These are phyloP conservation scores for Malus sylvestris DNA, from an alignment of 306 rosid species.

Conservation along the genomic window DNA sequence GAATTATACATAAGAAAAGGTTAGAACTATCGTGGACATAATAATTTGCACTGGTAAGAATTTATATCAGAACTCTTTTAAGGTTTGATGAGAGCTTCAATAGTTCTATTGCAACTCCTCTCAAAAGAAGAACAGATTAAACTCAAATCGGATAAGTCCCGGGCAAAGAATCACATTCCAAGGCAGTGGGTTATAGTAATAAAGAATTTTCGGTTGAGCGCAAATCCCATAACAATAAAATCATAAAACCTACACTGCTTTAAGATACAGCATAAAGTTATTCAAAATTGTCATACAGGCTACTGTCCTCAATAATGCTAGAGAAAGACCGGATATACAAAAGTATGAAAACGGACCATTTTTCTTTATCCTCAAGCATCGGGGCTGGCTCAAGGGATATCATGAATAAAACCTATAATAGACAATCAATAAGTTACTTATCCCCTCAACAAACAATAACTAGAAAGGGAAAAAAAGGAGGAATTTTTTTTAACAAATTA, in stretches of 20 bases:
- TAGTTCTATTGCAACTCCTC: constrained; percentile 1
- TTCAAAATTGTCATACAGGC: background rate
- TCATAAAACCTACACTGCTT: background rate
- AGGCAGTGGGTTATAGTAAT: background rate
- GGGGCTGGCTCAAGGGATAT: constrained; percentile 99
- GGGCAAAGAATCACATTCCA: background rate
- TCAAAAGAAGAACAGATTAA: background rate
- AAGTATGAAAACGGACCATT: constrained; percentile 61
- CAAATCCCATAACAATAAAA: background rate
- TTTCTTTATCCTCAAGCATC: constrained; percentile 99
- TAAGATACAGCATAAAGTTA: background rate
- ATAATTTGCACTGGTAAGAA: background rate
- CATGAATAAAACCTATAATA: constrained; percentile 85
- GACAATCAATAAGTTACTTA: constrained; percentile 15
- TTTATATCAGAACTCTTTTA: background rate
- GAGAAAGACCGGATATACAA: background rate
- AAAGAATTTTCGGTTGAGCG: background rate
- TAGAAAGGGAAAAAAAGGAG: background rate
- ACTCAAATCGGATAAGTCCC: background rate
- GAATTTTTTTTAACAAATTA: background rate
- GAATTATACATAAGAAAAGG: background rate
- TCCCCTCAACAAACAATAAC: constrained; percentile 19
- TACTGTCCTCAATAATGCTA: constrained; percentile 7
- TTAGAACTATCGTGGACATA: background rate
- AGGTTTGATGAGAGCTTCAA: background rate